A percentile compares a stretch with the other conserved stretches of the same genome.
Evolutionary conservation across 2,329 filamentous ascomycete species (phyloP).

Genomic region (Penicillium sp.): DNA sequence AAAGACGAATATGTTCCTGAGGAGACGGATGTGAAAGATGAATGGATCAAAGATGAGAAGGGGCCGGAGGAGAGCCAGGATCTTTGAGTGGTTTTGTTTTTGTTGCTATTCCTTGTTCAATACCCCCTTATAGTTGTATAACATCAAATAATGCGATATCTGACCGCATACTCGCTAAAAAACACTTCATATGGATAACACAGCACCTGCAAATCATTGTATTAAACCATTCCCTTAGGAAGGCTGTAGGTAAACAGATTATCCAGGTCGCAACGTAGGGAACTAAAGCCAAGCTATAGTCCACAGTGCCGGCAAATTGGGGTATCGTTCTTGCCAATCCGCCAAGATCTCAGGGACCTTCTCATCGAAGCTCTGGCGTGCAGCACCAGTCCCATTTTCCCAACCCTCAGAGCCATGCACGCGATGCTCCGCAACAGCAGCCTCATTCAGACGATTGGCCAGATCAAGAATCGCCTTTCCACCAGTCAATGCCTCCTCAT

Average conservation of each 20-base stretch:
- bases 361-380: conserved; percentile 81
- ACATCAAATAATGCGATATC: neutral
- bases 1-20: neutral
- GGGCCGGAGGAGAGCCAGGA: neutral
- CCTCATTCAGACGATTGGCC: conserved; percentile 77
- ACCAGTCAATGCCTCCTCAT: conserved; percentile 89
- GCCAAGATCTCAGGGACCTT: conserved; percentile 87
- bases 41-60: neutral
- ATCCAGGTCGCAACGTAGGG: neutral
- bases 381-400: conserved; percentile 65
- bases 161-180: neutral
- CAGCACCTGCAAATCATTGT: neutral
- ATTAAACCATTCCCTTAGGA: neutral
- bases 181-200: neutral
- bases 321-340: conserved; percentile 93
- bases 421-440: conserved; percentile 73
- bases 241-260: neutral
- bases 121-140: conserved; percentile 2
- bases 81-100: neutral
- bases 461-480: conserved; percentile 90
- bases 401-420: conserved; percentile 63
- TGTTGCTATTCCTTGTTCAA: neutral
- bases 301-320: conserved; percentile 86
- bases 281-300: conserved; percentile 86
- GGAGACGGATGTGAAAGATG: neutral